phyloP scores from a whole-genome alignment of 306 rosid genomes.

The Sindora glabra region DNA sequence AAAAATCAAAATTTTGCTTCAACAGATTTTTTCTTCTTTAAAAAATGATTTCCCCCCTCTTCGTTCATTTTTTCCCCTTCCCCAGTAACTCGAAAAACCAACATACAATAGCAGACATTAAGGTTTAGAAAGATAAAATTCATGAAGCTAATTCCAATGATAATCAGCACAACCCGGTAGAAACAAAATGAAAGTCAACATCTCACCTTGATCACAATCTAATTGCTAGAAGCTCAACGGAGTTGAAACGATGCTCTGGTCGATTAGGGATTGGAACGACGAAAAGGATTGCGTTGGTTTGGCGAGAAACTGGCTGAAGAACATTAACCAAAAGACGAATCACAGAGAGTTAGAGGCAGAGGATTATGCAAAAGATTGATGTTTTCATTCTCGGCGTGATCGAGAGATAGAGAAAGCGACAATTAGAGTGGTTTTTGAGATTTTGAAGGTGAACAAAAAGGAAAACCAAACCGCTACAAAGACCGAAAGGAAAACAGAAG shows the following conservation, averaged over 20 bases:
- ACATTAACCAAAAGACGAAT: not conserved
- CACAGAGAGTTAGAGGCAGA: constrained; percentile 8
- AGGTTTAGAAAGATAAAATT: not conserved
- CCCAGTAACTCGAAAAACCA: not conserved
- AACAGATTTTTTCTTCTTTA: too few relatives aligned
- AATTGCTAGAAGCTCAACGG: constrained; percentile 12
- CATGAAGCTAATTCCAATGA: not conserved
- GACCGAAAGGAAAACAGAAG: not conserved
- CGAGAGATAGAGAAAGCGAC: not conserved
- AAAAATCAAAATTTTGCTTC: too few relatives aligned
- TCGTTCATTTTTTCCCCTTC: too few relatives aligned
- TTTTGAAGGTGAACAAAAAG: constrained; percentile 1
- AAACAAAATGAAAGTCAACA: not conserved
- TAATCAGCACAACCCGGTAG: not conserved
- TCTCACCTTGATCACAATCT: constrained; percentile 16
- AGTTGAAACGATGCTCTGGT: constrained; percentile 18
- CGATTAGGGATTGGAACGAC: constrained; percentile 30
- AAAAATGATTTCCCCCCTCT: too few relatives aligned
- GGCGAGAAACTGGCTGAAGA: not conserved
- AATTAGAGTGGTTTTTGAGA: not conserved
- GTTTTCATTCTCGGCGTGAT: constrained; percentile 11
- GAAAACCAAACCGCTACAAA: not conserved
- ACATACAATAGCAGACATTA: not conserved
- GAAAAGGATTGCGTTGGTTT: not conserved
- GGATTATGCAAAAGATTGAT: not conserved